phyloP scores from a whole-genome alignment of 495 filamentous ascomycete species.

The Usnea hakonensis region DNA sequence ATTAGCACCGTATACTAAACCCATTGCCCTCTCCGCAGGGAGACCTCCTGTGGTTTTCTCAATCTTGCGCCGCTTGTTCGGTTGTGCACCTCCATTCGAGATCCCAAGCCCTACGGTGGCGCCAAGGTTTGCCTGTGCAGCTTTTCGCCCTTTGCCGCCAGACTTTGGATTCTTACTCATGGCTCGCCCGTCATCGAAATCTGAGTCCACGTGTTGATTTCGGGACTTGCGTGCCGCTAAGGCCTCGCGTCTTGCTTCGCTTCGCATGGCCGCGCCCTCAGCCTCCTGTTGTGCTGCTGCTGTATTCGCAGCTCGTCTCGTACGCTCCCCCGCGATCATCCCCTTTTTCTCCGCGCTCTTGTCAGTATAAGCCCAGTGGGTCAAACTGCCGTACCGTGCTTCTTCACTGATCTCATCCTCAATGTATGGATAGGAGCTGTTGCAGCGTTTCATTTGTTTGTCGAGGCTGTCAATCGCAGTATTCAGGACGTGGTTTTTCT shows the following conservation, averaged over 20 bases:
- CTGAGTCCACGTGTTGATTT: constrained; percentile 60
- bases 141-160: constrained; percentile 56
- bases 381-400: constrained; percentile 80
- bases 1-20: constrained; percentile 37
- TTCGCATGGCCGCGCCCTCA: constrained; percentile 65
- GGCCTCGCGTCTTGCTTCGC: constrained; percentile 74
- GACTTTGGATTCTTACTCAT: constrained; percentile 51
- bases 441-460: constrained; percentile 75
- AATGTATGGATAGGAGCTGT: constrained; percentile 74
- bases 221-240: constrained; percentile 64
- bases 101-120: constrained; percentile 48
- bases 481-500: constrained; percentile 92
- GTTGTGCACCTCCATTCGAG: constrained; percentile 40
- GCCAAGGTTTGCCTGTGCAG: constrained; percentile 37
- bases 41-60: constrained; percentile 53
- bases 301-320: constrained; percentile 60
- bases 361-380: constrained; percentile 96
- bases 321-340: constrained; percentile 53
- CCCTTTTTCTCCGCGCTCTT: constrained; percentile 53
- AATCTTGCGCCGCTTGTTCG: constrained; percentile 71
- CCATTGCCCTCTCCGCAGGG: constrained; percentile 65
- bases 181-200: constrained; percentile 60
- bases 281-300: constrained; percentile 66
- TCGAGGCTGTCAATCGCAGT: constrained; percentile 83
- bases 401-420: constrained; percentile 88